Conservation (phyloP, 164 flowering plant genomes). For the Aristolochia fimbriata region DNA sequence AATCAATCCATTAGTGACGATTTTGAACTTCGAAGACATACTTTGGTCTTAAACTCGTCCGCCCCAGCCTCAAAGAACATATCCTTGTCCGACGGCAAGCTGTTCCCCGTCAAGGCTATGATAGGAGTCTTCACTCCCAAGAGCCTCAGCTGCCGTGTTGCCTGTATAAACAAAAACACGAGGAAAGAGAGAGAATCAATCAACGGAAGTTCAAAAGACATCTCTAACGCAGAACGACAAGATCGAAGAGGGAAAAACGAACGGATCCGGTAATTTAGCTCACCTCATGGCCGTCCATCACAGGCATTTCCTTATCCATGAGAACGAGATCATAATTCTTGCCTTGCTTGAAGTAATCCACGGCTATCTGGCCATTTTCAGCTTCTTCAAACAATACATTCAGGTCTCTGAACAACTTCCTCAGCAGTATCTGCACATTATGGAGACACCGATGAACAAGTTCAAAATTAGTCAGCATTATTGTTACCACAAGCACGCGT, state of each 20-base stretch:
- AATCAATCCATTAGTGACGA: too few species aligned
- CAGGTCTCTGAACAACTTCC: constrained; percentile 10
- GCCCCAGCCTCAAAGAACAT: constrained; percentile 13
- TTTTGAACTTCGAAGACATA: not conserved
- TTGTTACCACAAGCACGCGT: not conserved
- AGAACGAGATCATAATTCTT: constrained; percentile 13
- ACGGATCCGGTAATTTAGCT: not conserved
- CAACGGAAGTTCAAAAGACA: not conserved
- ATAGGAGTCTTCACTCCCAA: constrained; percentile 14
- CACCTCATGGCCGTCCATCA: constrained; percentile 14
- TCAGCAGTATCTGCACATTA: constrained; percentile 11
- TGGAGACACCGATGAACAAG: too few species aligned
- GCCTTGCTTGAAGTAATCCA: constrained; percentile 16
- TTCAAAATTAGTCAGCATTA: not conserved
- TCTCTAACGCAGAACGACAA: not conserved
- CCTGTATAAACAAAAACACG: not conserved
- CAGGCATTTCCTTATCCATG: constrained; percentile 16
- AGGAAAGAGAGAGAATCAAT: too few species aligned
- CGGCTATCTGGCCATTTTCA: constrained; percentile 14
- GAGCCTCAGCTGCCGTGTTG: constrained; percentile 10
- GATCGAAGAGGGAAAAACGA: not conserved
- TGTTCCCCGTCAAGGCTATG: constrained; percentile 12
- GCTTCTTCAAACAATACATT: constrained; percentile 13
- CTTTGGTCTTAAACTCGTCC: constrained; percentile 12
- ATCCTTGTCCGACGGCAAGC: constrained; percentile 13